Base-by-base conservation (phyloP, 768 basidiomycete species). In the Suillus ampliporus region DNA sequence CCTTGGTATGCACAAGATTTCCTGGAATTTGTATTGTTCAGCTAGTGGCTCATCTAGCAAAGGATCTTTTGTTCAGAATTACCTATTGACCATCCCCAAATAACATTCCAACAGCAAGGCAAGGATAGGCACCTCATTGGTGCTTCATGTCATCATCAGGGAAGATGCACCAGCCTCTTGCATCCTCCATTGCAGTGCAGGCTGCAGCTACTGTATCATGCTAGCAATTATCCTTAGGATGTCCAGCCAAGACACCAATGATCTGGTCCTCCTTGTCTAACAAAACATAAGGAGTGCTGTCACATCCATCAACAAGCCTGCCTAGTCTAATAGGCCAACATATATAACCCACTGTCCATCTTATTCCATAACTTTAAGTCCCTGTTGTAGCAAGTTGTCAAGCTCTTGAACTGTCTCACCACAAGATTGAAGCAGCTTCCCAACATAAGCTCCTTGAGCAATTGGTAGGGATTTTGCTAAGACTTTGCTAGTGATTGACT, bases 11-110 rank as follows among this genome's bases (percentile, higher is more conserved):
- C n/a, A 21, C n/a, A 44, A 44, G 44, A 44, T 44, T 44, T 9
- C 44, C n/a, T 31, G 31, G 31, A 31, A 31, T 6, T 6, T 31
- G 31, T 6, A 31, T 31, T 6, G 31, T 31, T 31, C 4, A 31
- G 31, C 31, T 31, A 31, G 31, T 11, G 44, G 44, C 44, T 21
- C 4, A n/a, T 44, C n/a, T 21, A 10, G 31, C 31, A 11, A 11
- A 13, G 44, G 5, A 4, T 21, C n/a, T 5, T 0, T 44, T 4
- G n/a, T 10, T 21, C 5, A 44, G 4, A 3, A 48, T 19, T 26
- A 65, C 64, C 23, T 10, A 53, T 35, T 74, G 74, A 0, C 77
- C 77, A 0, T 72, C 74, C 1, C 76, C 75, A 67, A 67, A 65
- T 0, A 74, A 77, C 0, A 71, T 59, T 1, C 77, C 73, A 34